Conservation (phyloP, 2,329 filamentous ascomycete genomes). For the Triangularia verruculosa region DNA sequence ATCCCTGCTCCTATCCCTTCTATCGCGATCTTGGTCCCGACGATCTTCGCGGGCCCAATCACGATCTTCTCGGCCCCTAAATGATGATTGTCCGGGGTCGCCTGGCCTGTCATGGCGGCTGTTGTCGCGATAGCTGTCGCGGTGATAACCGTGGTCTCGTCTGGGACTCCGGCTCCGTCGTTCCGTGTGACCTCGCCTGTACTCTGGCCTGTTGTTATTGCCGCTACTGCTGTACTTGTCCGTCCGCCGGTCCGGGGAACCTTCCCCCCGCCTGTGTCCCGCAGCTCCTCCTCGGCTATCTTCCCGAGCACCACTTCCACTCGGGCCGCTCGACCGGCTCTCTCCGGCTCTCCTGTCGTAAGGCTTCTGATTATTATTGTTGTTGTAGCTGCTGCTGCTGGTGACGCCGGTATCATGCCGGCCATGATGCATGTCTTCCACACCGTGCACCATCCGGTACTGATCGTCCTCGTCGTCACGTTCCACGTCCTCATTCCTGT, state of each 20-base stretch:
- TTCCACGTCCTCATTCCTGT: slow-evolving; percentile 63
- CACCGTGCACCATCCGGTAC: slow-evolving; percentile 81
- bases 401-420: slow-evolving; percentile 43
- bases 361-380: not conserved
- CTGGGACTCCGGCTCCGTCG: slow-evolving; percentile 41
- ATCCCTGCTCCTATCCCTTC: slow-evolving; percentile 29
- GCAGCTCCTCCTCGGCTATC: slow-evolving; percentile 6
- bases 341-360: not conserved
- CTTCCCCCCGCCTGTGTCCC: slow-evolving; percentile 9
- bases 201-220: slow-evolving; percentile 1
- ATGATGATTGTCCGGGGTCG: slow-evolving; percentile 25
- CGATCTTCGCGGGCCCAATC: slow-evolving; percentile 33
- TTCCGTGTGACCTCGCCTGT: slow-evolving; percentile 18
- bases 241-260: not conserved
- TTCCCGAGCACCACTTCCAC: slow-evolving; percentile 20
- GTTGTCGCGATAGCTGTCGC: slow-evolving; percentile 23
- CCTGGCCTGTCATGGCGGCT: slow-evolving; percentile 30
- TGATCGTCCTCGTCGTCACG: slow-evolving; percentile 42
- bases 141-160: slow-evolving; percentile 16
- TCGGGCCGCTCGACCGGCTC: slow-evolving; percentile 19
- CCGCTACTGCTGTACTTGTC: slow-evolving; percentile 8
- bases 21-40: slow-evolving; percentile 35
- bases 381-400: not conserved
- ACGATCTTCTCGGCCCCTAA: slow-evolving; percentile 16
- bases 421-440: slow-evolving; percentile 58